phyloP scores from a whole-genome alignment of 176 grass and related monocot species.

The Rhipidocladum racemiflorum region DNA sequence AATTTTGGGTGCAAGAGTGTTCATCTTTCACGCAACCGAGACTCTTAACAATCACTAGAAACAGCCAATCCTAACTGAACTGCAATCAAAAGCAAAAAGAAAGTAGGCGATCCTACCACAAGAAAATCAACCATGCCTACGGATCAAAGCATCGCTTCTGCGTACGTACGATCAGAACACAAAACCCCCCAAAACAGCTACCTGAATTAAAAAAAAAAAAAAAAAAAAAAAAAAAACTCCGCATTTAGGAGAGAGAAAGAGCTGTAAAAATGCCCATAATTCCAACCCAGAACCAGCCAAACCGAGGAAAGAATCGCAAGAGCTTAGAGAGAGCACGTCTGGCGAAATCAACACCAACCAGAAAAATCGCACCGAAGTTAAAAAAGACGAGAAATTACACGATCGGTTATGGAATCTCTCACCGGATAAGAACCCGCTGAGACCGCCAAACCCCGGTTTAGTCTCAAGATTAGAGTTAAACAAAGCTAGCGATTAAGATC shows the following conservation, averaged over 20 bases:
- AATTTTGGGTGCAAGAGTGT: background rate
- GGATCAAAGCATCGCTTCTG: background rate
- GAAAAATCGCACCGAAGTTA: conserved; percentile 3
- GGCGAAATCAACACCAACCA: background rate
- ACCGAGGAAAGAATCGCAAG: background rate
- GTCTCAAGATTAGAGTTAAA: background rate
- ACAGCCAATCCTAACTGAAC: conserved; percentile 23
- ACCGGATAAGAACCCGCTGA: background rate
- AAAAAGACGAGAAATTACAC: background rate
- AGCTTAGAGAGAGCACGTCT: background rate
- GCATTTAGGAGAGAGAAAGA: background rate
- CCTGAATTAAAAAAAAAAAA: no score
- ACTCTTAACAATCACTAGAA: background rate
- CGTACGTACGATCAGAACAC: background rate
- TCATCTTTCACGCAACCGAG: conserved; percentile 10
- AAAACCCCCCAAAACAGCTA: background rate
- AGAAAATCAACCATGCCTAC: background rate
- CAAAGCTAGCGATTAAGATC: background rate
- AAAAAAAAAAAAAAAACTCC: background rate
- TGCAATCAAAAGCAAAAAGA: conserved; percentile 4
- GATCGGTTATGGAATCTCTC: conserved; percentile 19
- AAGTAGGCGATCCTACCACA: background rate
- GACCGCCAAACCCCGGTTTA: background rate
- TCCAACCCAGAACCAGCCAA: background rate
- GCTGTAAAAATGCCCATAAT: background rate